Evolutionary conservation across 1,284 basidiomycete species (phyloP).

Genomic region (Cryptococcus deneoformans): DNA sequence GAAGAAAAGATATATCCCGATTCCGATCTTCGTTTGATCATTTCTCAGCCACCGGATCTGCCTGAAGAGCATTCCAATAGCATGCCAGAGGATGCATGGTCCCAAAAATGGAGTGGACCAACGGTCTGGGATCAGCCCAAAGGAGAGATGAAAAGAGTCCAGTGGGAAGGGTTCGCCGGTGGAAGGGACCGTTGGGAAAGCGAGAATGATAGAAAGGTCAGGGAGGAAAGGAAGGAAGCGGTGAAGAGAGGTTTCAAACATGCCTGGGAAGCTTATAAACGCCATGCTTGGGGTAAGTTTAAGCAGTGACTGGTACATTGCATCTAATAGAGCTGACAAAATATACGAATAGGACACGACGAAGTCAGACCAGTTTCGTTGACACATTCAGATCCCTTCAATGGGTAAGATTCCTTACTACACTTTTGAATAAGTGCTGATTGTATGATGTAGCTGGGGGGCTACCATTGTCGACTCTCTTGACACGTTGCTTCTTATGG

Average conservation of each 20-base stretch:
- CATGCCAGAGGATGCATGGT: conserved; percentile 22
- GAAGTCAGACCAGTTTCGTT: conserved; percentile 43
- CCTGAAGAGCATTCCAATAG: conserved; percentile 1
- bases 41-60: conserved; percentile 17
- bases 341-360: conserved; percentile 39
- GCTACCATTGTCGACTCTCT: conserved; percentile 77
- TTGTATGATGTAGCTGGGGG: conserved; percentile 63
- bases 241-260: conserved; percentile 47
- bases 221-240: conserved; percentile 39
- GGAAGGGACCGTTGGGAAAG: conserved; percentile 26
- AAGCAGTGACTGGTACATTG: not conserved
- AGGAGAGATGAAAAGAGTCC: conserved; percentile 19
- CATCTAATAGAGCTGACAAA: not conserved
- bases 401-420: conserved; percentile 28
- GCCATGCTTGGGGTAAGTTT: conserved; percentile 46
- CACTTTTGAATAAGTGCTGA: conserved; percentile 1
- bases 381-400: conserved; percentile 41
- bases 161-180: conserved; percentile 31
- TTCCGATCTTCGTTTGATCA: conserved; percentile 24
- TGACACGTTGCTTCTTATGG: conserved; percentile 87
- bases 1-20: conserved; percentile 23
- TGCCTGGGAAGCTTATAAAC: conserved; percentile 51
- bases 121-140: conserved; percentile 27
- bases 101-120: conserved; percentile 32
- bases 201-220: conserved; percentile 19